Conservation (phyloP, 164 flowering plant genomes). For the Paratinospora sagittata region DNA sequence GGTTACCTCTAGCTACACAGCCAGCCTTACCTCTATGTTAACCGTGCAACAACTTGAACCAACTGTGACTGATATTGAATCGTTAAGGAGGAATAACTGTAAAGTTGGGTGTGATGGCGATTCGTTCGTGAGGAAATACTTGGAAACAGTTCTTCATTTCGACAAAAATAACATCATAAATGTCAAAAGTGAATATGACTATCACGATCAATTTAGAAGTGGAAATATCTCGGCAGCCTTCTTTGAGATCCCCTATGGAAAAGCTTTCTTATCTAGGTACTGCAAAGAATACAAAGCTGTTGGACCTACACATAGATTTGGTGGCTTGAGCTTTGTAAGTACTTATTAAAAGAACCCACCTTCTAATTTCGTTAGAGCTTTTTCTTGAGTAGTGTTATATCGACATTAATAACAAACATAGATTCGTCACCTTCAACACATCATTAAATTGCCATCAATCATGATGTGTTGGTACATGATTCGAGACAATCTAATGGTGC, state of each 20-base stretch:
- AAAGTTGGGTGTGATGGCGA: constrained; percentile 39
- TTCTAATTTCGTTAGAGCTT: background rate
- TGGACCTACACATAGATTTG: constrained; percentile 16
- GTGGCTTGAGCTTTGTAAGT: constrained; percentile 35
- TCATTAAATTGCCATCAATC: too few species aligned
- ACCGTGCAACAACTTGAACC: constrained; percentile 40
- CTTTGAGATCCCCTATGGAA: constrained; percentile 36
- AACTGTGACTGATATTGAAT: constrained; percentile 22
- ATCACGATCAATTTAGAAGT: constrained; percentile 17
- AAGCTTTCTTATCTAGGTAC: constrained; percentile 26
- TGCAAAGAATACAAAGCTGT: constrained; percentile 30
- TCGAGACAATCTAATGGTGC: too few species aligned
- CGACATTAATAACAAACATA: too few species aligned
- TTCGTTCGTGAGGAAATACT: constrained; percentile 33
- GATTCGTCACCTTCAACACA: too few species aligned
- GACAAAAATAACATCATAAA: constrained; percentile 19
- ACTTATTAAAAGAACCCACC: background rate
- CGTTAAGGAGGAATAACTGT: constrained; percentile 21
- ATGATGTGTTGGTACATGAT: too few species aligned
- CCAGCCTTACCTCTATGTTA: constrained; percentile 50
- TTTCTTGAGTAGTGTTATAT: too few species aligned
- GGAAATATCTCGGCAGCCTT: constrained; percentile 37
- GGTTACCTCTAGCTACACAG: constrained; percentile 44
- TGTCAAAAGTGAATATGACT: constrained; percentile 14
- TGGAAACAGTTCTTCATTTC: constrained; percentile 26